phyloP scores from a whole-genome alignment of 805 yeast genomes.

The Metschnikowia drakensbergensis region DNA sequence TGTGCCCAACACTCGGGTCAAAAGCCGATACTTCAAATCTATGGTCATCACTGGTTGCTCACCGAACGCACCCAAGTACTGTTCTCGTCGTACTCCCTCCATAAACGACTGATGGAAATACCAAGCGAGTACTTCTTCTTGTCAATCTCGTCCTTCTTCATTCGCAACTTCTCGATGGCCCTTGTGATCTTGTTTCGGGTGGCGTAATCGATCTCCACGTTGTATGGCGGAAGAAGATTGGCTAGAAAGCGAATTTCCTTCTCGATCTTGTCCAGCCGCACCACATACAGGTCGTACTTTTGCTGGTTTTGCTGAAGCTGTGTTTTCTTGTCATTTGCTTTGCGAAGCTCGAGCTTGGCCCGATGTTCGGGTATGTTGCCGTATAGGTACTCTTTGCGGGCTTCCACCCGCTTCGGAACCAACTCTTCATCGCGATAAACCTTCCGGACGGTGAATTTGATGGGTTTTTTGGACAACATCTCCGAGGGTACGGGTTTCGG shows the following conservation, averaged over 20 bases:
- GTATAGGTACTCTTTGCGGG: slow-evolving; percentile 10
- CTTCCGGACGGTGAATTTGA: slow-evolving; percentile 20
- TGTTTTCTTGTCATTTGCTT: slow-evolving; percentile 8
- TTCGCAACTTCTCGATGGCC: slow-evolving; percentile 37
- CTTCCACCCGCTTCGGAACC: background rate
- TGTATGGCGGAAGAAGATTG: slow-evolving; percentile 41
- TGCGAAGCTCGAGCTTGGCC: slow-evolving; percentile 10
- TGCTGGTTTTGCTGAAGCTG: slow-evolving; percentile 23
- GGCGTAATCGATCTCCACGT: slow-evolving; percentile 41
- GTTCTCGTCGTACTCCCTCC: slow-evolving; percentile 41
- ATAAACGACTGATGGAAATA: slow-evolving; percentile 38
- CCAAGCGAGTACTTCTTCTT: slow-evolving; percentile 42
- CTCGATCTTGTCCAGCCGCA: slow-evolving; percentile 33
- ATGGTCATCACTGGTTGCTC: slow-evolving; percentile 14
- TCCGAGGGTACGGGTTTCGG: slow-evolving; percentile 5
- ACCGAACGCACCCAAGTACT: slow-evolving; percentile 40
- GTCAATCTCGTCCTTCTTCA: slow-evolving; percentile 39
- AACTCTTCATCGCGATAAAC: slow-evolving; percentile 14
- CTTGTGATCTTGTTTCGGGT: slow-evolving; percentile 38
- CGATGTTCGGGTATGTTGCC: slow-evolving; percentile 20
- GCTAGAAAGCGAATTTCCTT: slow-evolving; percentile 38
- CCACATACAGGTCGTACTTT: slow-evolving; percentile 32
- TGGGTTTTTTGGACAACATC: slow-evolving; percentile 11
- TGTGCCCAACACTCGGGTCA: background rate
- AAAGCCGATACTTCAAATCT: too few species aligned